Conservation (phyloP, 176 grass and related monocot genomes). For the Echinochloa phyllopogon region DNA sequence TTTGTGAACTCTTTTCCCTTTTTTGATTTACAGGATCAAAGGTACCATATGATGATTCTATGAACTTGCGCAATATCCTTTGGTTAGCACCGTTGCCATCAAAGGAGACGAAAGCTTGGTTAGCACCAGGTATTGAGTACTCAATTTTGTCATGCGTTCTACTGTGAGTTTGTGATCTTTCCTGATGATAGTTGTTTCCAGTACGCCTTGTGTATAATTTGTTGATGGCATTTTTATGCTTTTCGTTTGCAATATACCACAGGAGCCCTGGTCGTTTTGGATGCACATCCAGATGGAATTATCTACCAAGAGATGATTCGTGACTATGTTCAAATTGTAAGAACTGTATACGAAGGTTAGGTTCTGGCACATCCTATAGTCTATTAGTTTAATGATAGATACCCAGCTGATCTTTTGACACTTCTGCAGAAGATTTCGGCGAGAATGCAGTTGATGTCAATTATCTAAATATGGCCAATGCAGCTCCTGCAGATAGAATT, state of each 20-base stretch:
- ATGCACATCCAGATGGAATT: slow-evolving; percentile 81
- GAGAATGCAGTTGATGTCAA: slow-evolving; percentile 67
- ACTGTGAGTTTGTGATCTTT: neutral
- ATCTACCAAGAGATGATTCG: slow-evolving; percentile 81
- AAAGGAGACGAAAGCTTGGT: slow-evolving; percentile 68
- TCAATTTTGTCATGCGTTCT: neutral
- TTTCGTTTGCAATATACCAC: slow-evolving; percentile 40
- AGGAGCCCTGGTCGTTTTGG: slow-evolving; percentile 82
- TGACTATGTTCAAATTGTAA: slow-evolving; percentile 75
- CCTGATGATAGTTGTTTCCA: neutral
- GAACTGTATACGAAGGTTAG: slow-evolving; percentile 87
- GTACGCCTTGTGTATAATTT: neutral
- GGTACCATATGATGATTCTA: slow-evolving; percentile 75
- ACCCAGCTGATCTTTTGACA: neutral
- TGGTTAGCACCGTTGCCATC: slow-evolving; percentile 87
- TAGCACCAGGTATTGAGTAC: slow-evolving; percentile 61
- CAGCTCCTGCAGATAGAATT: slow-evolving; percentile 48
- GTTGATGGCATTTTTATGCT: neutral
- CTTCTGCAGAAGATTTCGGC: slow-evolving; percentile 72
- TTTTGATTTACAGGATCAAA: slow-evolving; percentile 58
- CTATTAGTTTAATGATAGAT: neutral
- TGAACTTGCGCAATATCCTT: slow-evolving; percentile 92
- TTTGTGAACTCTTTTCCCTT: neutral
- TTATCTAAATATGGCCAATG: slow-evolving; percentile 71
- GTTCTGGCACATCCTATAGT: neutral